Evolutionary conservation across 768 basidiomycete genomes (phyloP).

Genomic region (Coprinellus aureogranulatus): DNA sequence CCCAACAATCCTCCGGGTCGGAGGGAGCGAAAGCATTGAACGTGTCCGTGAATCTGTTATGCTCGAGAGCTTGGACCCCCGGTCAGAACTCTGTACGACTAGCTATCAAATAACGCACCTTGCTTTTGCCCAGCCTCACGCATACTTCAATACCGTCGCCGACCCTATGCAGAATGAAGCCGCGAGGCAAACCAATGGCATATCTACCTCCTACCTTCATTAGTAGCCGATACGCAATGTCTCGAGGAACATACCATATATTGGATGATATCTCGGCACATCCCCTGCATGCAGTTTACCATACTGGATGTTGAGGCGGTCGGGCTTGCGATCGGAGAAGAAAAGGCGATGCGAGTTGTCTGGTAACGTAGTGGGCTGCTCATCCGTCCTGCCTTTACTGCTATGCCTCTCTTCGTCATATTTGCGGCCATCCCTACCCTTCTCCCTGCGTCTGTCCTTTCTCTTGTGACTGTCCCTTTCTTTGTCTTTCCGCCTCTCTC

Average conservation of each 20-base stretch:
- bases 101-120: conserved; percentile 30
- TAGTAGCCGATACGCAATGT: conserved; percentile 36
- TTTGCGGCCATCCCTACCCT: conserved; percentile 15
- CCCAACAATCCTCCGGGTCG: conserved; percentile 46
- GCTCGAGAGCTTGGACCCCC: conserved; percentile 49
- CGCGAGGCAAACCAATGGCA: conserved; percentile 59
- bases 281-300: conserved; percentile 62
- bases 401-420: no score
- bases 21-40: conserved; percentile 50
- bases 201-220: conserved; percentile 59
- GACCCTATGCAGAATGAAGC: conserved; percentile 42
- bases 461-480: conserved; percentile 13
- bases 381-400: conserved; percentile 21
- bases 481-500: conserved; percentile 14
- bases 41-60: conserved; percentile 59
- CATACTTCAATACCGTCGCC: conserved; percentile 61
- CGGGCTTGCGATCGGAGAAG: conserved; percentile 68
- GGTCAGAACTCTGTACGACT: no score
- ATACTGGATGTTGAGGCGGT: conserved; percentile 62
- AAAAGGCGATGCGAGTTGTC: conserved; percentile 37
- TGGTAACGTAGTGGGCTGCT: conserved; percentile 10
- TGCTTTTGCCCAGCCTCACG: conserved; percentile 33
- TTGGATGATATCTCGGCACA: conserved; percentile 62
- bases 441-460: conserved; percentile 23
- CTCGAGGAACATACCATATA: conserved; percentile 48